Base-by-base conservation (phyloP, 2,329 filamentous ascomycete genomes). In the Trichoderma afroharzianum region DNA sequence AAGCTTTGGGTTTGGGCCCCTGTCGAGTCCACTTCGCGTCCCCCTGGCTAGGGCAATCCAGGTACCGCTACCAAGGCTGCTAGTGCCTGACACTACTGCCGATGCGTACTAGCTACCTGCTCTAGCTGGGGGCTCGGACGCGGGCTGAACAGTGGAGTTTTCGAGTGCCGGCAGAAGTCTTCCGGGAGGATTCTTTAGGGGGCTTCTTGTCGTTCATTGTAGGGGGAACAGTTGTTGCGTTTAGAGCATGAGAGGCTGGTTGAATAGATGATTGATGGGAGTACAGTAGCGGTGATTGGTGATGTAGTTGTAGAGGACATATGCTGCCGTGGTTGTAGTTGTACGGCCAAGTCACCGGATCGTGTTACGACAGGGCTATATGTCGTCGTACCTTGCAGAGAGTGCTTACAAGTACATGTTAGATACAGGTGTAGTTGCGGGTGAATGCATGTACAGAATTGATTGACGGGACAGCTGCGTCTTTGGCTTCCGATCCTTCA, bases 121-220 rank as follows among this genome's bases (percentile, higher is more conserved):
- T 33, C 15, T 39, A 24, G 33, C 55, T 24, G 26, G 55, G 26
- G 39, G 8, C 24, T 57, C 21, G 50, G 63, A 59, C 66, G 57
- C 66, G 57, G 66, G 66, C 57, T 69, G 57, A 69, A 53, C 55
- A 69, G 66, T 62, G 66, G 66, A 62, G 66, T 50, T 24, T 24
- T 63, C 62, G 39, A 47, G 63, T 53, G 30, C 47, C 62, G 62
- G 62, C 62, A 63, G 62, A 28, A 43, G 30, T 57, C 64, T 68
- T 59, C 64, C 64, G 64, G 53, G 53, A 47, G 64, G 55, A 28
- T 57, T 36, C 28, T 53, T 24, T 21, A 53, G 47, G 47, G 47
- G 47, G 47, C 11, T 53, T 53, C n/a, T 53, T 21, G 21, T 53
- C 15, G n/a, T 53, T 53, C 15, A 11, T 53, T 50, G n/a, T 50